Conservation (phyloP, 2,329 filamentous ascomycete species). For the Tolypocladium cylindrosporum region DNA sequence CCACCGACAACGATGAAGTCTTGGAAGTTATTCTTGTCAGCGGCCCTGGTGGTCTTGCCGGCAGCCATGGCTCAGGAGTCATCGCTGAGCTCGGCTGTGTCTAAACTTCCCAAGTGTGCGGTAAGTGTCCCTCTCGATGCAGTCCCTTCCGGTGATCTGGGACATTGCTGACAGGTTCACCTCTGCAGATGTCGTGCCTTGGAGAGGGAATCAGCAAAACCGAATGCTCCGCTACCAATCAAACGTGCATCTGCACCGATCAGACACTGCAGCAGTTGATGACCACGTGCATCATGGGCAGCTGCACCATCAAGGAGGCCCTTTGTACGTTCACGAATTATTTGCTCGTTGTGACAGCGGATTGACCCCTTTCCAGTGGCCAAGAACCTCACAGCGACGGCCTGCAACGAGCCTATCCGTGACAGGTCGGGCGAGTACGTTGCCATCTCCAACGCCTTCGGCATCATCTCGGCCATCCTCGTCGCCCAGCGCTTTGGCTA, state of each 20-base stretch:
- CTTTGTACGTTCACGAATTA: conserved; percentile 15
- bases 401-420: conserved; percentile 11
- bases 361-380: conserved; percentile 8
- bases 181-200: conserved; percentile 11
- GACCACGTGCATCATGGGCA: conserved; percentile 15
- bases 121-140: background rate
- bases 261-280: conserved; percentile 12
- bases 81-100: background rate
- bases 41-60: background rate
- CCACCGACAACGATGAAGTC: background rate
- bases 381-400: conserved; percentile 13
- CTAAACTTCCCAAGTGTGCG: conserved; percentile 1
- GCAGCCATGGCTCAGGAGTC: background rate
- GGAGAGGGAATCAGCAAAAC: conserved; percentile 12
- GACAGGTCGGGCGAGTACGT: conserved; percentile 23
- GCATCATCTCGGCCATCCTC: conserved; percentile 26
- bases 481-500: conserved; percentile 29
- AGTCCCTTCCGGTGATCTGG: background rate
- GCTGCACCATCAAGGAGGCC: conserved; percentile 19
- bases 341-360: background rate
- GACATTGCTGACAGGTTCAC: background rate
- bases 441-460: conserved; percentile 21
- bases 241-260: conserved; percentile 21
- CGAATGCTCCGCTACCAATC: conserved; percentile 14
- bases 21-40: background rate